phyloP scores from a whole-genome alignment of 2,329 filamentous ascomycete genomes.

The Neofusicoccum umdonicola region DNA sequence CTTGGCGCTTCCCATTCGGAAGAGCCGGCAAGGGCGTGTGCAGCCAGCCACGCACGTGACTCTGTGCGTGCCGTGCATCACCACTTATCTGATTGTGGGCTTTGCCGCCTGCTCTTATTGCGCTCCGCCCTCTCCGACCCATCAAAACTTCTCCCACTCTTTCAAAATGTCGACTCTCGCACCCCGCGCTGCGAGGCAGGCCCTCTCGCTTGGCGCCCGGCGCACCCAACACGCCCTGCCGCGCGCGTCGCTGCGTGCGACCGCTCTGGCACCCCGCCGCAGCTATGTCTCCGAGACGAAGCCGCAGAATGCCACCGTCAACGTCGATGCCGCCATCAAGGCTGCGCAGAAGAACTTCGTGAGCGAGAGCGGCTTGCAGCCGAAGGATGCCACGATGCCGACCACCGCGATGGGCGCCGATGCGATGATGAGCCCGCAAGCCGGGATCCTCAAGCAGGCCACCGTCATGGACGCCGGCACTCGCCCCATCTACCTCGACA shows the following conservation, averaged over 20 bases:
- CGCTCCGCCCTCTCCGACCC: constrained; percentile 16
- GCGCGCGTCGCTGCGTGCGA: constrained; percentile 40
- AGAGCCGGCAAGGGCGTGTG: background rate
- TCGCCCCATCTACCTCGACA: constrained; percentile 94
- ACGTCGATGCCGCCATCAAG: constrained; percentile 78
- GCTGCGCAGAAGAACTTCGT: constrained; percentile 80
- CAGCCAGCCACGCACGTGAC: background rate
- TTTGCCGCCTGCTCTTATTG: constrained; percentile 16
- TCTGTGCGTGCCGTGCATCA: background rate
- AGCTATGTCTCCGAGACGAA: constrained; percentile 83
- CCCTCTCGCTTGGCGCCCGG: constrained; percentile 58
- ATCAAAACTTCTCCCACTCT: constrained; percentile 5
- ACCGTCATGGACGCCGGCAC: constrained; percentile 90
- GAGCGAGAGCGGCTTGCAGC: constrained; percentile 54
- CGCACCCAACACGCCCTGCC: constrained; percentile 43
- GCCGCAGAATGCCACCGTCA: constrained; percentile 75
- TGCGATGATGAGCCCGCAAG: constrained; percentile 76
- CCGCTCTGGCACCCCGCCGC: constrained; percentile 49
- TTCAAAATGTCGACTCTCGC: constrained; percentile 50
- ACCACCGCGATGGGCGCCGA: constrained; percentile 59
- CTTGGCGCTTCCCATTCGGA: background rate
- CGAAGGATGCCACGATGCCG: constrained; percentile 59
- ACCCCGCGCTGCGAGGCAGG: constrained; percentile 72
- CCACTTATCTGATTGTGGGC: constrained; percentile 14
- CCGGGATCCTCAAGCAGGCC: constrained; percentile 83